Base-by-base conservation (phyloP, 1,284 basidiomycete species). In the Marasmius tenuissimus region DNA sequence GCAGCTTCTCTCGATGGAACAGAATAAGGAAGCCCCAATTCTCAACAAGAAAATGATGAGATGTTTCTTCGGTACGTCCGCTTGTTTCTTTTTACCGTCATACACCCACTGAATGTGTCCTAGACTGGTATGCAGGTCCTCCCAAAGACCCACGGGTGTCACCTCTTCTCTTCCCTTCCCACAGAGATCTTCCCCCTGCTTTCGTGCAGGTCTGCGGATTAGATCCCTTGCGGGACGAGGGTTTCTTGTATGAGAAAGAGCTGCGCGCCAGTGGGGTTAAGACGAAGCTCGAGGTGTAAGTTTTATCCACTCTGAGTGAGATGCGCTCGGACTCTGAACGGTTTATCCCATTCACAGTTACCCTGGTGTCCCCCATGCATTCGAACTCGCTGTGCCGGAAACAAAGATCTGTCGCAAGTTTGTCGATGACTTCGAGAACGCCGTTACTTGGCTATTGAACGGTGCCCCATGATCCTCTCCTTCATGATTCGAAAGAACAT, bases 221-320 rank as follows among this genome's bases (percentile, higher is more conserved):
- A 20, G 65, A 66, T 48, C 59, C 59, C 3, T 37, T 66, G 2
- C 58, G 65, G 1, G 65, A 66, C 42, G 65, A 66, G 10, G 61
- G n/a, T 2, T 35, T 66, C 12, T 47, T 66, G 27, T 66, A 66
- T 12, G 61, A 59, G 16, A 35, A 45, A 2, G 2, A 61, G 27
- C 57, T 66, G 3, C 48, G 51, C 11, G 47, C 51, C 3, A 62
- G 54, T 9, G 61, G 65, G 4, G 65, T 66, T 34, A 61, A 63
- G 54, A 66, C 65, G 2, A 57, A 51, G 18, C 33, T 47, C 20
- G 37, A 33, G 35, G 18, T 50, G 65, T 66, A 55, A 47, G 60
- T 37, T 12, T 40, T 16, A 3, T 42, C 34, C 7, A 10, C 1
- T 47, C 33, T 1, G 10, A 22, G 22, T 34, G 4, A 3, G 11